Conservation (phyloP, 768 basidiomycete species). For the Lactarius trivialis region DNA sequence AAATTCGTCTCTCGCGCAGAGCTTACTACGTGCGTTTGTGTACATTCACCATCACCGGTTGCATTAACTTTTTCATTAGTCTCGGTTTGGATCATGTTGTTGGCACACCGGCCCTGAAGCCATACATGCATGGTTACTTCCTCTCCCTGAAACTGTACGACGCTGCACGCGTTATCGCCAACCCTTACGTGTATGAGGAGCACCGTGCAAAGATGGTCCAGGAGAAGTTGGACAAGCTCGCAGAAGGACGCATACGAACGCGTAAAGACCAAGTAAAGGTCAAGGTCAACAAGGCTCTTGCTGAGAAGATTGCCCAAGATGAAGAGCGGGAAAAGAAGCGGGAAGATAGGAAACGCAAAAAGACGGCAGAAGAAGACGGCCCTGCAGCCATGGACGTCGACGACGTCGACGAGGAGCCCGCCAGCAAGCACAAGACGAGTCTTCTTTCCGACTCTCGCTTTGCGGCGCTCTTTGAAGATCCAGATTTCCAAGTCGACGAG, state of each 20-base stretch:
- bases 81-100: constrained; percentile 93
- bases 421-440: constrained; percentile 33
- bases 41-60: neutral
- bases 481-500: constrained; percentile 90
- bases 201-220: constrained; percentile 83
- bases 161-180: constrained; percentile 89
- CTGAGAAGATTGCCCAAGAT: constrained; percentile 70
- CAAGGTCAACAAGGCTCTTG: constrained; percentile 82
- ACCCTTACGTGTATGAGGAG: constrained; percentile 93
- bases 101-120: constrained; percentile 92
- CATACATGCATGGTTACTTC: constrained; percentile 99
- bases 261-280: constrained; percentile 57
- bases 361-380: constrained; percentile 35
- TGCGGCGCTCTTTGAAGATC: constrained; percentile 82
- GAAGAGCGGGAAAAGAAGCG: constrained; percentile 54
- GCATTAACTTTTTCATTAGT: constrained; percentile 35
- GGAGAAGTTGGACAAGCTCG: constrained; percentile 89
- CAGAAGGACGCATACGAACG: constrained; percentile 85
- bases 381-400: constrained; percentile 33
- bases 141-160: constrained; percentile 93
- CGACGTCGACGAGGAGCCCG: constrained; percentile 29
- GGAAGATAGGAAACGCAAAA: constrained; percentile 43
- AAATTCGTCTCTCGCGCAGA: constrained; percentile 92
- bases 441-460: constrained; percentile 86
- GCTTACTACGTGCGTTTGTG: constrained; percentile 62